Evolutionary conservation across 148 eudicot genomes (phyloP).

Genomic region (Cornus florida): DNA sequence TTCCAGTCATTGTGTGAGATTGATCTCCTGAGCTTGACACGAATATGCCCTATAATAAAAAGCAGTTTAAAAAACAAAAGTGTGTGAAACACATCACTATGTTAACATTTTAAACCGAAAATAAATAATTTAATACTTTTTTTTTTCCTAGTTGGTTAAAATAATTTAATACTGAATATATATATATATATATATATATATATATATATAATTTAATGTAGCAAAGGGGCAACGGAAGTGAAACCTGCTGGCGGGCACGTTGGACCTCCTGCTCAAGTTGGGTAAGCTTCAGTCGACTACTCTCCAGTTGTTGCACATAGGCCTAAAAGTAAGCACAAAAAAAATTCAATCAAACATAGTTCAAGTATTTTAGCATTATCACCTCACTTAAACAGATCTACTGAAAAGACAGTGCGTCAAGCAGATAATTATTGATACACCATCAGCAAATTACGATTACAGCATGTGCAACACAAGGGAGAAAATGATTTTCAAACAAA

Average conservation of each 20-base stretch:
- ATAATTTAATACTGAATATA: neutral
- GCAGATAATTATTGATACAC: neutral
- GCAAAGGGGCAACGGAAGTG: neutral
- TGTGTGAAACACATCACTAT: conserved; percentile 1
- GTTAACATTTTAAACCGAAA: neutral
- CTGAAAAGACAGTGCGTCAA: neutral
- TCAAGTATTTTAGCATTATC: neutral
- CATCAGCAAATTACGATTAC: neutral
- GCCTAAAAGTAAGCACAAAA: conserved; percentile 44
- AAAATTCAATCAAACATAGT: neutral
- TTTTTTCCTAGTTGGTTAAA: neutral
- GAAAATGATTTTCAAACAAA: neutral
- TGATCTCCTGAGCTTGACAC: conserved; percentile 76
- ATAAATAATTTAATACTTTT: neutral
- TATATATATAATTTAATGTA: neutral
- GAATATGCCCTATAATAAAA: conserved; percentile 55
- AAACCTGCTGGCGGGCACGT: conserved; percentile 65
- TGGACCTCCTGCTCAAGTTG: conserved; percentile 74
- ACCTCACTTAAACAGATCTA: neutral
- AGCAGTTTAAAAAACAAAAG: neutral
- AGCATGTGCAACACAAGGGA: neutral
- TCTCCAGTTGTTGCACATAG: conserved; percentile 80
- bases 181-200: no score
- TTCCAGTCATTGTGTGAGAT: conserved; percentile 54
- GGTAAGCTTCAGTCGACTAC: conserved; percentile 60